Evolutionary conservation across 1,284 basidiomycete genomes (phyloP).

Genomic region (Malassezia japonica): DNA sequence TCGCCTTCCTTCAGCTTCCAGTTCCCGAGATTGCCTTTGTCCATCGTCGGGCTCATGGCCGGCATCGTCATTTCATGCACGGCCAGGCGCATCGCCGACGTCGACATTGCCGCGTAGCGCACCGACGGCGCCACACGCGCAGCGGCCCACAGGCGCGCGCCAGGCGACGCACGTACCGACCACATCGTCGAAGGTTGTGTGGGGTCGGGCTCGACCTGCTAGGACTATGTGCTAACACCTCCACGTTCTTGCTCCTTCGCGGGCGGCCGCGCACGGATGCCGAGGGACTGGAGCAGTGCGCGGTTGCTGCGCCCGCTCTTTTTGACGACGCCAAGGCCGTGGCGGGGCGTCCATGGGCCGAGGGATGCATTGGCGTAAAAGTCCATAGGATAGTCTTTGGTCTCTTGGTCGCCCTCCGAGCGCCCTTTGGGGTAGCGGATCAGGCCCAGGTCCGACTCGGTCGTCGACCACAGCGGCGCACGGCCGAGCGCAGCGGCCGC

Average conservation of each 20-base stretch:
- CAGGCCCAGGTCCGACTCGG: constrained; percentile 34
- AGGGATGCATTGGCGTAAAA: constrained; percentile 72
- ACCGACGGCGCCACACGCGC: not conserved
- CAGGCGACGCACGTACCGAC: not conserved
- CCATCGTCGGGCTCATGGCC: constrained; percentile 47
- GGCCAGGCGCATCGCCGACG: not conserved
- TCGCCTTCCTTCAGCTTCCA: constrained; percentile 50
- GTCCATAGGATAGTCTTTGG: constrained; percentile 78
- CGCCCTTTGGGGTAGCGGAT: constrained; percentile 44
- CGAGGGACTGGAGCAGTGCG: constrained; percentile 26
- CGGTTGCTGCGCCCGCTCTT: constrained; percentile 28
- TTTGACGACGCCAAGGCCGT: constrained; percentile 38
- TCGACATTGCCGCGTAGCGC: not conserved
- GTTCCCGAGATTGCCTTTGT: constrained; percentile 36
- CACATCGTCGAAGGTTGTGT: not conserved
- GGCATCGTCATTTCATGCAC: constrained; percentile 31
- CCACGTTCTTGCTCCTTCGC: not conserved
- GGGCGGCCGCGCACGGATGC: not conserved
- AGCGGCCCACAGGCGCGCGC: not conserved
- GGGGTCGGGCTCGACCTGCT: not conserved
- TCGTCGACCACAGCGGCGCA: constrained; percentile 56
- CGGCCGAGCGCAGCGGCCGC: constrained; percentile 74
- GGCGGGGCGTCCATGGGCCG: constrained; percentile 51
- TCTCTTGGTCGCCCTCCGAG: constrained; percentile 32
- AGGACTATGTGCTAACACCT: constrained; percentile 1